Conservation (phyloP, 2,329 filamentous ascomycete genomes). For the Thielaviopsis populi region DNA sequence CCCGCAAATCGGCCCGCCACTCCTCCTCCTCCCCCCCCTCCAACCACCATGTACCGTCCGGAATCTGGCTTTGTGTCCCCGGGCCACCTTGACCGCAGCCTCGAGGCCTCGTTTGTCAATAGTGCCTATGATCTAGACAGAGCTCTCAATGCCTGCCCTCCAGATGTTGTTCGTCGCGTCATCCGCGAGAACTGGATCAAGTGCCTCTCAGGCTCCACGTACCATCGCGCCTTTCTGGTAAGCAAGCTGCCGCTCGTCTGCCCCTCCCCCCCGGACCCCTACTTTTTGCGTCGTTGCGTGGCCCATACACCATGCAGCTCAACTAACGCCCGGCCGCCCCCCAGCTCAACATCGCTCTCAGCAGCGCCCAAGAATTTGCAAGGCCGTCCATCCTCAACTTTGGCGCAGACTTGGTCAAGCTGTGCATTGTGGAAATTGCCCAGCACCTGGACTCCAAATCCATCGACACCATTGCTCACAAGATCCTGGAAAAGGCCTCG, state of each 20-base stretch:
- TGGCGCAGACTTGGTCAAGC: conserved; percentile 29
- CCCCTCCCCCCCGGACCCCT: not conserved
- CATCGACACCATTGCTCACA: conserved; percentile 31
- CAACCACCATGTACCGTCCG: not conserved
- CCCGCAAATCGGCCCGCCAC: not conserved
- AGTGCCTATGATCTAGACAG: conserved; percentile 6
- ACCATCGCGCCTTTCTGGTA: conserved; percentile 34
- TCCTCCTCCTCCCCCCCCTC: not conserved
- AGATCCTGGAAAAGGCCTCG: conserved; percentile 36
- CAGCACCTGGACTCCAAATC: conserved; percentile 21
- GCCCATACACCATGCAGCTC: not conserved
- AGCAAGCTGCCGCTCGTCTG: conserved; percentile 17
- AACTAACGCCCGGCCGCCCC: not conserved
- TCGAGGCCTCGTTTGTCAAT: not conserved
- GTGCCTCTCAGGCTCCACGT: conserved; percentile 30
- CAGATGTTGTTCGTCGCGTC: conserved; percentile 28
- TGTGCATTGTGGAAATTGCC: conserved; percentile 30
- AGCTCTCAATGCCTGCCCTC: conserved; percentile 25
- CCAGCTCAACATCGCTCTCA: not conserved
- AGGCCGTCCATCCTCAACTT: conserved; percentile 31
- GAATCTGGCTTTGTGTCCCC: conserved; percentile 1
- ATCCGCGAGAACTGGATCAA: conserved; percentile 33
- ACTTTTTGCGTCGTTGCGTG: not conserved
- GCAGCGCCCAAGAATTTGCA: conserved; percentile 25
- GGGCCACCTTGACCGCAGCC: not conserved